A percentile compares a stretch with the other conserved stretches of the same genome.
These are phyloP conservation scores for Pyrenula aspistea DNA, from an alignment of 495 filamentous ascomycete species.

Conservation along the genomic window DNA sequence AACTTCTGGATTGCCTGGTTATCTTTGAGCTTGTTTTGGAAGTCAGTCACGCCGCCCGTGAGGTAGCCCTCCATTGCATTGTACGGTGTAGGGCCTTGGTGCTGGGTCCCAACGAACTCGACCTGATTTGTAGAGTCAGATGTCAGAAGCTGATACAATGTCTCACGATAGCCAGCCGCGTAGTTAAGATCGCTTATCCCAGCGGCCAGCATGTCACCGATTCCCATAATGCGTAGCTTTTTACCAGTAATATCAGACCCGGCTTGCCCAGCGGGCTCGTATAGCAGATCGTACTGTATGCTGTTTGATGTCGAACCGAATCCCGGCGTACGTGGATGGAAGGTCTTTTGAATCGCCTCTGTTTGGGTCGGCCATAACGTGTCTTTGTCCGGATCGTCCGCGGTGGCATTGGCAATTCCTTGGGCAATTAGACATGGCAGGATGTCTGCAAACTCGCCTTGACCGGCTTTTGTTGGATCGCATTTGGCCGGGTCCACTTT, in stretches of 20 bases:
- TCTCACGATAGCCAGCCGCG: neutral
- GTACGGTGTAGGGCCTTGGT: neutral
- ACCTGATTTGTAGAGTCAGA: neutral
- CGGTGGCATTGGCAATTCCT: neutral
- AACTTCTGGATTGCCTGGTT: neutral
- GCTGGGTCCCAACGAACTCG: neutral
- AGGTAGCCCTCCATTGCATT: neutral
- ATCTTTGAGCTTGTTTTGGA: neutral
- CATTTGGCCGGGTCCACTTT: neutral
- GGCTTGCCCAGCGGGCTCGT: neutral
- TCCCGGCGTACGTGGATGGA: neutral
- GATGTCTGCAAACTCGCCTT: neutral
- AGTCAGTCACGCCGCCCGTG: neutral
- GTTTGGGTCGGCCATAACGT: neutral
- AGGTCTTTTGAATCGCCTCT: neutral
- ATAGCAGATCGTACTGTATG: neutral
- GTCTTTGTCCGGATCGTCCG: neutral
- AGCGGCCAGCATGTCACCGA: neutral
- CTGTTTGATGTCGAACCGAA: neutral
- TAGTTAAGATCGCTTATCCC: neutral
- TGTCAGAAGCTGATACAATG: neutral
- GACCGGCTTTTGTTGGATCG: neutral
- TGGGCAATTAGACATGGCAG: neutral
- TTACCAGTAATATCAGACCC: neutral
- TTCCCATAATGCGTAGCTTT: neutral